phyloP scores from a whole-genome alignment of 352 stramenopile genomes.

The Phytophthora citrophthora region DNA sequence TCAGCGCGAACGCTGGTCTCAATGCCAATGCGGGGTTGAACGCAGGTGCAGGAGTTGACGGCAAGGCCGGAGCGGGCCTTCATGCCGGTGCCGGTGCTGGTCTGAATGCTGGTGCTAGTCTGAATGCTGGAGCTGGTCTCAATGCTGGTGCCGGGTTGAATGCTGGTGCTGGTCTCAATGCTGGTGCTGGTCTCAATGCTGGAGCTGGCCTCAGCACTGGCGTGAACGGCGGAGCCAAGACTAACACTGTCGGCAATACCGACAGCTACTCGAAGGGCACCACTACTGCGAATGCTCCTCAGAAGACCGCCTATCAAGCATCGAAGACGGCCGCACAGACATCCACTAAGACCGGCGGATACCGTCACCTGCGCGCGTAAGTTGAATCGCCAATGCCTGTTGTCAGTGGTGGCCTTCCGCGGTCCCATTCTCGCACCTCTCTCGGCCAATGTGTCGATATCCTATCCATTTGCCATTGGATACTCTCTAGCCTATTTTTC shows the following conservation, averaged over 20 bases:
- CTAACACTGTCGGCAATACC: conserved; percentile 1
- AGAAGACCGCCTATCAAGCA: conserved; percentile 7
- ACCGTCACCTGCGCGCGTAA: conserved; percentile 17
- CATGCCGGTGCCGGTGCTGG: neutral
- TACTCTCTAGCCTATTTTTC: no score
- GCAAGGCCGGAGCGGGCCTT: neutral
- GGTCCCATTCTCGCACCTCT: no score
- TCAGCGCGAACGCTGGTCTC: neutral
- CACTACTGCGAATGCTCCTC: neutral
- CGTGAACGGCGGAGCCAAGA: neutral
- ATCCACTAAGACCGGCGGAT: conserved; percentile 2
- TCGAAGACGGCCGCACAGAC: conserved; percentile 3
- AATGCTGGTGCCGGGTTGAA: neutral
- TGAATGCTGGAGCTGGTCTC: neutral
- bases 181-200: neutral
- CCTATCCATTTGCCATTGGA: neutral
- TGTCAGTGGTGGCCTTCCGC: no score
- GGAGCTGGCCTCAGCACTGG: neutral
- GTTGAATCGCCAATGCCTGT: no score
- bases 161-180: neutral
- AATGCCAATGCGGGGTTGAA: neutral
- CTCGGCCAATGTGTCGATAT: neutral
- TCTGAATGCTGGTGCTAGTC: neutral
- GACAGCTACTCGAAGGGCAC: conserved; percentile 10
- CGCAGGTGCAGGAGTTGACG: neutral